A percentile compares a stretch with the other conserved stretches of the same genome.
Evolutionary conservation across 768 basidiomycete species (phyloP).

Genomic region (Mrakia blollopis): DNA sequence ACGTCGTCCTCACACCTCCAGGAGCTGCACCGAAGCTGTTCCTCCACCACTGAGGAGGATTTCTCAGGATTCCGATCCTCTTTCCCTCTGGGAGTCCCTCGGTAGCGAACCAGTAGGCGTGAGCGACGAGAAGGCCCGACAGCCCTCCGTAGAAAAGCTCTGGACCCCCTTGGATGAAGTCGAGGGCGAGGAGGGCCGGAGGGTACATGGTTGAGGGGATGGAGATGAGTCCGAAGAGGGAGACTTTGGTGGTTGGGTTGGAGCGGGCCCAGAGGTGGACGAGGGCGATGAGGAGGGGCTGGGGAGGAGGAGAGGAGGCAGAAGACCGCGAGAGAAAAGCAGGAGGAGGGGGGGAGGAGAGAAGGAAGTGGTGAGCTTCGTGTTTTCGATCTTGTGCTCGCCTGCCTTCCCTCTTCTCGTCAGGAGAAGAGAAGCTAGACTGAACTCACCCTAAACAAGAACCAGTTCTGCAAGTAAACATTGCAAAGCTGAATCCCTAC

Average conservation of each 20-base stretch:
- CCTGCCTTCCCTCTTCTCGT: too few species aligned
- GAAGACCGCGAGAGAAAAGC: too few species aligned
- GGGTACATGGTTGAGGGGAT: slow-evolving; percentile 62
- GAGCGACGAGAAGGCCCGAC: slow-evolving; percentile 70
- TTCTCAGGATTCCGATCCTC: not conserved
- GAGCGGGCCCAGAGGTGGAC: slow-evolving; percentile 25
- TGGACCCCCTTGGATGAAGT: slow-evolving; percentile 57
- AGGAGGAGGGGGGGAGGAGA: not conserved
- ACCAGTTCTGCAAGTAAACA: slow-evolving; percentile 17
- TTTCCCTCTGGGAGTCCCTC: slow-evolving; percentile 13
- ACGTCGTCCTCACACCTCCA: slow-evolving; percentile 4
- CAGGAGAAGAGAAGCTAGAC: too few species aligned
- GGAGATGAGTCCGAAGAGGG: slow-evolving; percentile 71
- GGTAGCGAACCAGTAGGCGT: slow-evolving; percentile 61
- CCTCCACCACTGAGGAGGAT: slow-evolving; percentile 16
- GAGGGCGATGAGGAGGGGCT: slow-evolving; percentile 20
- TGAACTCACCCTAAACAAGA: slow-evolving; percentile 20
- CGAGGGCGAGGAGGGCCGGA: slow-evolving; percentile 66
- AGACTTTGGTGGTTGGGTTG: slow-evolving; percentile 50
- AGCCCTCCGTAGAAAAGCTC: slow-evolving; percentile 54
- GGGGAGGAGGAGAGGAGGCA: not conserved
- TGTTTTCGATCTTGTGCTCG: too few species aligned
- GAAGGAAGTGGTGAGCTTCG: not conserved
- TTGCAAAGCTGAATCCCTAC: slow-evolving; percentile 15
- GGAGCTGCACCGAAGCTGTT: slow-evolving; percentile 10